Base-by-base conservation (phyloP, 2,329 filamentous ascomycete genomes). In the Chaetomium olivaceum region DNA sequence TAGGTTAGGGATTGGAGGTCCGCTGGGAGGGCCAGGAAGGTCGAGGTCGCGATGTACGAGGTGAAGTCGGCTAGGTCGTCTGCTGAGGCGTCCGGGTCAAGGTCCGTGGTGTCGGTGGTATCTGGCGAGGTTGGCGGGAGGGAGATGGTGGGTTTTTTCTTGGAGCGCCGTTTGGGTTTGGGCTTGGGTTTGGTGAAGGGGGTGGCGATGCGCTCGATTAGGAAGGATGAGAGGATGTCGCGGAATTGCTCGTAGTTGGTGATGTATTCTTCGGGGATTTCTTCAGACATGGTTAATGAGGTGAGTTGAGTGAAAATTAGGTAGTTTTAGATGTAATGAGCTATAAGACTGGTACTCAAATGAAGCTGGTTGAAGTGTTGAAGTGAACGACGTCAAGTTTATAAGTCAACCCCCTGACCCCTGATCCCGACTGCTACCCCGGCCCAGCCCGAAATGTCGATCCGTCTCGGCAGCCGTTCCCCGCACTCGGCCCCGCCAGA, bases 11-110 rank as follows among this genome's bases (percentile, higher is more conserved):
- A 81, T 69, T 86, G 84, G 0, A 95, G 80, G 21, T 84, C 80
- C 0, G 73, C 25, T 0, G 91, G 91, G 1, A 96, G 82, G 43
- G 78, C 81, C 5, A 82, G 77, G 76, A 94, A 96, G 61, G 89
- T 86, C 74, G 91, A 85, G 57, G 80, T 77, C 27, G 91, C 87
- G 33, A 95, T 83, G 76, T 93, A 95, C 80, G 93, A 88, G 62
- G 91, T 87, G 77, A 96, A 96, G 1, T 96, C 92, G 66, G 67
- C 58, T 2, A 71, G 68, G 39, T 70, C 70, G 25, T 69, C 67
- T 19, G 62, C 60, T 11, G 54, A 36, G 33, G 50, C 33, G 8
- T 54, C 46, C 0, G 61, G 2, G 23, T 56, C 60, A 54, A 29
- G 27, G 27, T 29, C 27, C 3, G 48, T 23, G 36, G 56, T 50